A percentile compares a stretch with the other conserved stretches of the same genome.
phyloP scores from a whole-genome alignment of 2,329 filamentous ascomycete genomes.

The Cadophora sp. region DNA sequence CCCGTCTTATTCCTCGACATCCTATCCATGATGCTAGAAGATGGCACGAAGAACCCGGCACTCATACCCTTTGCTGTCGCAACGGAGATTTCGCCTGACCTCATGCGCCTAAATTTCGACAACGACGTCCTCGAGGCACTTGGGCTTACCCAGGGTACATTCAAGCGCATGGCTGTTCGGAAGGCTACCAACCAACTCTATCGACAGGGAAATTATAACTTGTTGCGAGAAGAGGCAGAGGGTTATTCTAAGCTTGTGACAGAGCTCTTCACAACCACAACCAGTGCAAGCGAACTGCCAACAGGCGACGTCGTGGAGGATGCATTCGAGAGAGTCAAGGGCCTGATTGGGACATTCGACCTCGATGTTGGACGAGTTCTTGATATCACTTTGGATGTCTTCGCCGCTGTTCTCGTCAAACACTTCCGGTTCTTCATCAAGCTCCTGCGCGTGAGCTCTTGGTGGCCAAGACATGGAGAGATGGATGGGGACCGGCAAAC shows the following conservation, averaged over 20 bases:
- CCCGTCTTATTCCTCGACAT: constrained; percentile 82
- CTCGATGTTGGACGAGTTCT: constrained; percentile 93
- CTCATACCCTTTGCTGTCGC: constrained; percentile 74
- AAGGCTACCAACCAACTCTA: constrained; percentile 94
- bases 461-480: constrained; percentile 82
- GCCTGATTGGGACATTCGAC: constrained; percentile 95
- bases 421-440: constrained; percentile 95
- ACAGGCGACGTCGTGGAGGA: constrained; percentile 79
- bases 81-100: constrained; percentile 72
- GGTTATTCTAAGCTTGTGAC: constrained; percentile 97
- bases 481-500: constrained; percentile 56
- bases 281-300: constrained; percentile 77
- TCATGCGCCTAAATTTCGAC: constrained; percentile 87
- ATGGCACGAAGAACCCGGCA: constrained; percentile 53
- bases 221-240: constrained; percentile 93
- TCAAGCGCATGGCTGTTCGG: constrained; percentile 81
- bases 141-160: constrained; percentile 84
- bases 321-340: constrained; percentile 91
- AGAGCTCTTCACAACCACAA: constrained; percentile 93
- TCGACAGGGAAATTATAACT: constrained; percentile 94
- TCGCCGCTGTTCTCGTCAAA: constrained; percentile 90
- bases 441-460: constrained; percentile 87
- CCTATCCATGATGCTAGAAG: constrained; percentile 78
- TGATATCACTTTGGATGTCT: constrained; percentile 94
- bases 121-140: constrained; percentile 75